Evolutionary conservation across 164 flowering plant species (phyloP), one percentile per base, ranked within the genome.

Genomic region (Piper longum): DNA sequence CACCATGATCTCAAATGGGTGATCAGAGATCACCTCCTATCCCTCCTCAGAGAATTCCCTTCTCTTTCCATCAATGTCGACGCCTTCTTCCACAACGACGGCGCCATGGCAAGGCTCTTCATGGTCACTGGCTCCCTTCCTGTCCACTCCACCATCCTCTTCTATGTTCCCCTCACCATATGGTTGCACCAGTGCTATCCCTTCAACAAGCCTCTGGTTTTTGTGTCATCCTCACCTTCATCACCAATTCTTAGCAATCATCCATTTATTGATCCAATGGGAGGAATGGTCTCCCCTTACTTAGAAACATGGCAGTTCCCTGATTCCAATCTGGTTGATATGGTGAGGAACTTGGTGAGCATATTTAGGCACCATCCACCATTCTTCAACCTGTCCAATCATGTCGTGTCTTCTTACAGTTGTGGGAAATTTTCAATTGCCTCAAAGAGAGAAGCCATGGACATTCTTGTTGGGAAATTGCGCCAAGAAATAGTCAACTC

Each of bases 121-220:
- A 57, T 69, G 0, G 79, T 67, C 2, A 54, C 8, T 2, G 91
- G 91, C 36, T 12, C 42, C 9, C 63, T 83, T 41, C 75, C 17
- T 9, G 64, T 77, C 61, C 69, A 78, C 41, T 11, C 51, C 16
- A 44, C 73, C 16, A 19, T 71, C 0, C 74, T 75, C 4, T 45
- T 4, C 41, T 69, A 70, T 0, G 43, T 84, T 4, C 79, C 67
- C 5, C 51, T 85, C 14, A 73, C 71, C 57, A 78, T 85, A 16
- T 85, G 91, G 91, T 14, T 85, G 36, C 84, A 80, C 48, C 80
- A 83, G 55, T 62, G 69, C 44, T 83, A 85, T 73, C 91, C 91
- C 3, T 39, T n/a, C 26, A 41, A 18, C 43, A 67, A 81, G 4
- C 91, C 91, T 11, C 56, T 78, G 16, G 85, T 78, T 26, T 72